These are phyloP conservation scores for Aureobasidium sp. DNA, from an alignment of 2,329 filamentous ascomycete genomes.

Conservation along the genomic window DNA sequence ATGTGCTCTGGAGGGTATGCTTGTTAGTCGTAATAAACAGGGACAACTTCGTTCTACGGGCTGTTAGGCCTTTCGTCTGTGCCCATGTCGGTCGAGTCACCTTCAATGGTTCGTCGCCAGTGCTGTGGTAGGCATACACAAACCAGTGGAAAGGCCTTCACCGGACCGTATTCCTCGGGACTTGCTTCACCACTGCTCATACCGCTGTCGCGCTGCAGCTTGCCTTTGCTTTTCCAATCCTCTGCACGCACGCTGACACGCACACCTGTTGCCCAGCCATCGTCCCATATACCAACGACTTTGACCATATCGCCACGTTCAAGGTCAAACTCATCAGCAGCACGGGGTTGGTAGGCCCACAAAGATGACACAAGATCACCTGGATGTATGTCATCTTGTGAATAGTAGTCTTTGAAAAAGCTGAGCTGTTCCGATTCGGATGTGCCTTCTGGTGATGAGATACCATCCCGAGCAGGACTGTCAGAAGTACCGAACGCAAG, in stretches of 20 bases:
- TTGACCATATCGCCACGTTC: conserved; percentile 98
- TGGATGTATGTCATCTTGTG: conserved; percentile 88
- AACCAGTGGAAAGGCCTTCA: conserved; percentile 95
- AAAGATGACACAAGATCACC: conserved; percentile 84
- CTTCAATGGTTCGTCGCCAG: conserved; percentile 94
- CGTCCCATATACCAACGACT: conserved; percentile 97
- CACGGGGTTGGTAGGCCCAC: conserved; percentile 95
- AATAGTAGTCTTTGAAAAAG: conserved; percentile 99
- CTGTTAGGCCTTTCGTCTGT: conserved; percentile 12
- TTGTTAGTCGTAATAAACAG: conserved; percentile 15
- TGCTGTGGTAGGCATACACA: conserved; percentile 93
- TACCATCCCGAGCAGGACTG: conserved; percentile 66
- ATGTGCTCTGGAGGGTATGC: conserved; percentile 9
- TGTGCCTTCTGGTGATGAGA: conserved; percentile 82
- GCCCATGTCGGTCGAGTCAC: conserved; percentile 49
- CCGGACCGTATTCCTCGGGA: conserved; percentile 54
- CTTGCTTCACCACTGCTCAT: conserved; percentile 67
- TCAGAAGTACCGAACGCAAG: conserved; percentile 48
- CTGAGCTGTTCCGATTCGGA: conserved; percentile 92
- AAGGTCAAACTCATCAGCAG: conserved; percentile 84
- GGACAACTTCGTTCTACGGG: conserved; percentile 13
- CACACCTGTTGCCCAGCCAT: conserved; percentile 95
- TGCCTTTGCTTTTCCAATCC: conserved; percentile 65
- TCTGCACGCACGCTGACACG: conserved; percentile 76
- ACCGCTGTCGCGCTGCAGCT: conserved; percentile 82